Percentiles rank a stretch among this genome's conserved stretches.
phyloP scores from a whole-genome alignment of 2,329 filamentous ascomycete species.

The Ploettnerulaceae sp. region DNA sequence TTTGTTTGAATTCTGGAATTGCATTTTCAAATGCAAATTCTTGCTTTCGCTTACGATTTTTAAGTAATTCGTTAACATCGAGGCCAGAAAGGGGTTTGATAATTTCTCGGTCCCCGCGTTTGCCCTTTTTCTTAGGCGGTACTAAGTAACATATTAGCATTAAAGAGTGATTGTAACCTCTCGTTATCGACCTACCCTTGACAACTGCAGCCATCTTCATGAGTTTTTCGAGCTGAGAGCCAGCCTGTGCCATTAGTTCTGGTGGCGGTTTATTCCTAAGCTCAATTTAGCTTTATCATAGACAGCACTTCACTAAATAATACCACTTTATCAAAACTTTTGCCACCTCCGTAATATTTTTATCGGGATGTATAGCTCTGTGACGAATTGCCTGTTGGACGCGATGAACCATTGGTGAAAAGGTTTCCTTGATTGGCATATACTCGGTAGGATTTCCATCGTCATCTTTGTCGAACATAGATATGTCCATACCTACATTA shows the following conservation, averaged over 20 bases:
- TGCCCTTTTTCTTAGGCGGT: constrained; percentile 71
- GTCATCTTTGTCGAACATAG: constrained; percentile 64
- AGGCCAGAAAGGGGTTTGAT: constrained; percentile 86
- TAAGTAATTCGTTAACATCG: constrained; percentile 78
- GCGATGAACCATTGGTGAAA: constrained; percentile 80
- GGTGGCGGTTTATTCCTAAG: constrained; percentile 55
- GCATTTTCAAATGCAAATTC: constrained; percentile 65
- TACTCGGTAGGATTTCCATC: constrained; percentile 64
- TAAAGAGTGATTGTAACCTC: neutral
- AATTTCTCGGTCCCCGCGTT: constrained; percentile 55
- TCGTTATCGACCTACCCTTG: constrained; percentile 50
- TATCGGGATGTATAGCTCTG: constrained; percentile 69
- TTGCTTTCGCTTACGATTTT: constrained; percentile 46
- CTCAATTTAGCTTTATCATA: neutral
- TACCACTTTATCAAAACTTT: constrained; percentile 65
- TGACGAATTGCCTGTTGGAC: constrained; percentile 81
- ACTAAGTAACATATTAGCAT: constrained; percentile 45
- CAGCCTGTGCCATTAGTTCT: constrained; percentile 55
- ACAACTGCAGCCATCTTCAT: constrained; percentile 73
- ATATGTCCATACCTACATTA: constrained; percentile 66
- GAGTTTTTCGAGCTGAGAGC: constrained; percentile 55
- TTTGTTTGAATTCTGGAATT: constrained; percentile 85
- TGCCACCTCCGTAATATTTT: constrained; percentile 56
- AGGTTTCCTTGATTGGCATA: constrained; percentile 73
- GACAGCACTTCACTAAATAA: neutral